Base-by-base conservation (phyloP, 2,329 filamentous ascomycete species). In the Neofusicoccum sp. region DNA sequence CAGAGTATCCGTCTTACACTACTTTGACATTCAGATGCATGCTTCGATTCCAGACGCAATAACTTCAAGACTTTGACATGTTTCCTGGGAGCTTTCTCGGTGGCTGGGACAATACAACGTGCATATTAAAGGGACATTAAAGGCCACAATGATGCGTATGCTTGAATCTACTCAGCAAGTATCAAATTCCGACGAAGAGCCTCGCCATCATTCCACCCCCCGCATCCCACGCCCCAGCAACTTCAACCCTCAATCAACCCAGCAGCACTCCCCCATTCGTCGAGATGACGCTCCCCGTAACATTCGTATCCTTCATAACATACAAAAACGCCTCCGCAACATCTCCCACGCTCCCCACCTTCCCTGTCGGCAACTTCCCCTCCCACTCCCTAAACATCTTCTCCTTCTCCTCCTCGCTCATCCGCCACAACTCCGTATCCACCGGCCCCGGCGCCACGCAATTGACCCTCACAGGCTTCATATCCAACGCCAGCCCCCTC, bases 381-480 rank as follows among this genome's bases (percentile, higher is more conserved):
- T 58, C 68, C 50, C 66, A 61, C 6, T 22, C 39, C 64, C 66
- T 59, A 65, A 76, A 67, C 56, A 73, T 56, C 39, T 54, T 49
- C 54, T 65, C 47, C 62, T 68, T 72, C 61, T 70, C 62, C 48
- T 70, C 73, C 61, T 71, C 69, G 0, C 48, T 58, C 47, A 74
- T 50, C 69, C 69, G 63, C 79, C 79, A 82, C 5, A 81, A 64
- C 66, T 77, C 75, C 12, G 80, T 82, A 43, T 79, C 73, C 34
- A 81, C 78, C 0, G 79, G 76, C 0, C 87, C 88, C 0, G 87
- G 86, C 60, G 75, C 78, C 1, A 90, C 84, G 0, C 83, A 70
- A 70, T 91, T 91, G 31, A 89, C 87, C 1, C 89, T 76, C 7
- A 89, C 74, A 0, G 88, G 88, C 66, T 81, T 82, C 62, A 91